Conservation (phyloP, 768 basidiomycete species). For the Psilocybe subaeruginosa region DNA sequence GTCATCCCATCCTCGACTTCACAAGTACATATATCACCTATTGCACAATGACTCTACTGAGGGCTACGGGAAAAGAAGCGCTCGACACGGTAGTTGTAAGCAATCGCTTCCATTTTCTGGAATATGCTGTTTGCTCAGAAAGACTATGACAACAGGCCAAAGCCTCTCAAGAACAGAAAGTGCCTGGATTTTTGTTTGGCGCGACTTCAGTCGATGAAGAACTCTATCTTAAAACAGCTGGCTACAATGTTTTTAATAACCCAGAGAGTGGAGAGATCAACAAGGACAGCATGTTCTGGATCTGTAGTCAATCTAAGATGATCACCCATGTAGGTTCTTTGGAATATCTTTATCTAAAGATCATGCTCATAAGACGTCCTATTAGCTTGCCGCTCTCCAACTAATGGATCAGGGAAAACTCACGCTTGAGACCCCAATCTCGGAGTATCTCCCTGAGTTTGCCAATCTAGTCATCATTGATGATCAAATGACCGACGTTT, state of each 20-base stretch:
- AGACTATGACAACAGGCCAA: slow-evolving; percentile 21
- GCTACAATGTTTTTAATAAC: slow-evolving; percentile 26
- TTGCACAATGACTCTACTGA: no score
- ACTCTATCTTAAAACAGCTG: slow-evolving; percentile 28
- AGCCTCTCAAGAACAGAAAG: slow-evolving; percentile 1
- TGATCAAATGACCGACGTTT: slow-evolving; percentile 6
- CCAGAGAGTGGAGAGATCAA: slow-evolving; percentile 27
- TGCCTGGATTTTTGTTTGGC: slow-evolving; percentile 23
- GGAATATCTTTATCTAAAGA: neutral
- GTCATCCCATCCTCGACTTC: no score
- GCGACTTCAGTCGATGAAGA: slow-evolving; percentile 26
- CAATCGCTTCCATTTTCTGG: neutral
- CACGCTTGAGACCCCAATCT: slow-evolving; percentile 19
- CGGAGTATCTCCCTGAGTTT: slow-evolving; percentile 26
- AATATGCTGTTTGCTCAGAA: slow-evolving; percentile 14
- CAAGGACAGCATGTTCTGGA: slow-evolving; percentile 35
- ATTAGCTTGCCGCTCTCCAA: slow-evolving; percentile 27
- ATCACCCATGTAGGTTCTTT: slow-evolving; percentile 28
- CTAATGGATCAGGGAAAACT: slow-evolving; percentile 30
- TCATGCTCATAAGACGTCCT: neutral
- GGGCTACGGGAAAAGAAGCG: no score
- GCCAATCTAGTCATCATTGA: slow-evolving; percentile 23
- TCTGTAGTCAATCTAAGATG: slow-evolving; percentile 39
- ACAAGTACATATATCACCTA: no score
- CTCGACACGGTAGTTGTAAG: no score